Conservation (phyloP, 2,329 filamentous ascomycete genomes). For the Aspergillus versicolor region DNA sequence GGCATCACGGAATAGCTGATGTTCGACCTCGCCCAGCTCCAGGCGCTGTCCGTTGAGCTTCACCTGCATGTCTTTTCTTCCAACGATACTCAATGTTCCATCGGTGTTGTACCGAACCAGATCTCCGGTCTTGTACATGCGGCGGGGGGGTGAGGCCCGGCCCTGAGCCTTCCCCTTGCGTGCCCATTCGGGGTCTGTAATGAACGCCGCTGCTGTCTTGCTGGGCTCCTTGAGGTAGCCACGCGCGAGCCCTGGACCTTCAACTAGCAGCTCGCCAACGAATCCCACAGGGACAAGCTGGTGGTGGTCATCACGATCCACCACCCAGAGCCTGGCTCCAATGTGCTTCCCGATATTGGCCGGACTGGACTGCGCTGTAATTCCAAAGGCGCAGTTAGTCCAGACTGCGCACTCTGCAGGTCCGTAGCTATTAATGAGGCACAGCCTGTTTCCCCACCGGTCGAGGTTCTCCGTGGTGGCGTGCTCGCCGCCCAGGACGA, state of each 20-base stretch:
- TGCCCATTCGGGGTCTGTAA: conserved; percentile 3
- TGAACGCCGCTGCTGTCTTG: conserved; percentile 12
- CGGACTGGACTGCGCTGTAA: conserved; percentile 1
- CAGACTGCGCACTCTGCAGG: conserved; percentile 28
- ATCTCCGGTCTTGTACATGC: conserved; percentile 18
- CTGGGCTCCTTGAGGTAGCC: conserved; percentile 14
- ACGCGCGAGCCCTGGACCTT: conserved; percentile 11
- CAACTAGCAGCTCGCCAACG: conserved; percentile 16
- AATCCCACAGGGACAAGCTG: conserved; percentile 13
- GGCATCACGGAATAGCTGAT: no score
- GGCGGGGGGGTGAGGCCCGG: no score
- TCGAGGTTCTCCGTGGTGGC: conserved; percentile 2
- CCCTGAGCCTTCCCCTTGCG: no score
- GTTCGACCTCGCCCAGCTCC: conserved; percentile 20
- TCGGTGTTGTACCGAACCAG: conserved; percentile 14
- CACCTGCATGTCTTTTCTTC: conserved; percentile 14
- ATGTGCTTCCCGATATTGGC: conserved; percentile 10
- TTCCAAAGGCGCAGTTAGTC: conserved; percentile 9
- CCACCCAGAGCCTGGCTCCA: conserved; percentile 14
- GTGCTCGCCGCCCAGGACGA: conserved; percentile 12
- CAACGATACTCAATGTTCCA: conserved; percentile 13
- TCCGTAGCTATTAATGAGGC: conserved; percentile 34
- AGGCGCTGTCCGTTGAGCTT: no score
- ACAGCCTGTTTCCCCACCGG: conserved; percentile 25
- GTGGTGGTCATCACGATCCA: conserved; percentile 10